Conservation (phyloP, 495 filamentous ascomycete species). For the Aspergillus sclerotioniger region DNA sequence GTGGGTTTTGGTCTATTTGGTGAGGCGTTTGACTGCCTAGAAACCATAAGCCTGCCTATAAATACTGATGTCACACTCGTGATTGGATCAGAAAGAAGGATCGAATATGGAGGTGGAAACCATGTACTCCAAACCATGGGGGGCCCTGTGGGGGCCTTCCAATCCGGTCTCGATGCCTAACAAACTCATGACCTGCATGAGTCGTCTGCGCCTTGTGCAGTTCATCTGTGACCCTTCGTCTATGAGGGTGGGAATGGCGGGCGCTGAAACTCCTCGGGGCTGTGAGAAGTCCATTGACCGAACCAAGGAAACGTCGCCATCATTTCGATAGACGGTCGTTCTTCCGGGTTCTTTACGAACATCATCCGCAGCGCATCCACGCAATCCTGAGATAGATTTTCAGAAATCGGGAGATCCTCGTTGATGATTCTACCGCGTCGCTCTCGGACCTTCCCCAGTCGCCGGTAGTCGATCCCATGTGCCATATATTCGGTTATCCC, state of each 20-base stretch:
- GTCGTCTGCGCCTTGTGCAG: no score
- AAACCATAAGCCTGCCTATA: background rate
- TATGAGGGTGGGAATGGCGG: background rate
- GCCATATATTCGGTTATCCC: background rate
- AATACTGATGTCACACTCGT: no score
- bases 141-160: no score
- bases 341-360: constrained; percentile 16
- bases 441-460: no score
- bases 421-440: background rate
- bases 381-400: constrained; percentile 27
- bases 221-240: no score
- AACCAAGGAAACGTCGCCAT: constrained; percentile 25
- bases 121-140: no score
- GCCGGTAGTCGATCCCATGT: background rate
- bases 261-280: background rate
- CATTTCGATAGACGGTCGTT: constrained; percentile 19
- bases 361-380: constrained; percentile 24
- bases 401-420: constrained; percentile 17
- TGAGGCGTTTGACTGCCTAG: background rate
- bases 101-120: no score
- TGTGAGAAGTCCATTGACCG: constrained; percentile 14
- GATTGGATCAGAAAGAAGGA: no score
- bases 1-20: no score
- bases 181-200: no score
- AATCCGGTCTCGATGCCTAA: no score